Evolutionary conservation across 2,329 filamentous ascomycete genomes (phyloP).

Genomic region (Ambrosiella beaveri): DNA sequence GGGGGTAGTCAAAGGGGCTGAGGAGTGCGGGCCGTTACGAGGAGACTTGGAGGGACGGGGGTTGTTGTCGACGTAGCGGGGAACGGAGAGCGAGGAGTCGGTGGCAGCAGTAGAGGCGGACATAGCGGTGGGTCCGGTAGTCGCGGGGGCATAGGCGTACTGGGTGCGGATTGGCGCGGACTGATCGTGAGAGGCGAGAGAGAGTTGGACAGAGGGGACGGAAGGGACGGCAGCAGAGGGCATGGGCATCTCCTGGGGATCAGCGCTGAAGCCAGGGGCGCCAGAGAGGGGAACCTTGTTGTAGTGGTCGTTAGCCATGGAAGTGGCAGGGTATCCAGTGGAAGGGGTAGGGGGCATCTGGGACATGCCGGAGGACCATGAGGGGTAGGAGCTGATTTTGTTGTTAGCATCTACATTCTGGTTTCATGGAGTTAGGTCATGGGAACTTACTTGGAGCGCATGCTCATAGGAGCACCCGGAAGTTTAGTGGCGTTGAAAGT

Average conservation of each 20-base stretch:
- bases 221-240: slow-evolving; percentile 19
- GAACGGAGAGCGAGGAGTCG: slow-evolving; percentile 33
- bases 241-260: slow-evolving; percentile 36
- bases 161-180: slow-evolving; percentile 33
- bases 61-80: slow-evolving; percentile 39
- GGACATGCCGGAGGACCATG: slow-evolving; percentile 34
- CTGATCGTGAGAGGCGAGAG: slow-evolving; percentile 28
- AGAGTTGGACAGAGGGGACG: slow-evolving; percentile 32
- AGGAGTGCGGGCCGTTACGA: slow-evolving; percentile 35
- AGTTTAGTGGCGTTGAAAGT: slow-evolving; percentile 42
- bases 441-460: slow-evolving; percentile 41
- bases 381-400: slow-evolving; percentile 36
- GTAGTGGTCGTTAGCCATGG: slow-evolving; percentile 34
- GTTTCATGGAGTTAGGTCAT: neutral
- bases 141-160: slow-evolving; percentile 36
- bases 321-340: slow-evolving; percentile 31
- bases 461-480: slow-evolving; percentile 33
- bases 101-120: slow-evolving; percentile 24
- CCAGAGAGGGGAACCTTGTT: slow-evolving; percentile 35
- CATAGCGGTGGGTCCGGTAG: slow-evolving; percentile 33
- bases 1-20: slow-evolving; percentile 30
- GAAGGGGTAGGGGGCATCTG: slow-evolving; percentile 32
- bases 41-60: slow-evolving; percentile 39
- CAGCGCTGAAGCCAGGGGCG: slow-evolving; percentile 28
- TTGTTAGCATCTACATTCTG: neutral